Conservation (phyloP, 495 filamentous ascomycete genomes). For the Aspergillus haitiensis region DNA sequence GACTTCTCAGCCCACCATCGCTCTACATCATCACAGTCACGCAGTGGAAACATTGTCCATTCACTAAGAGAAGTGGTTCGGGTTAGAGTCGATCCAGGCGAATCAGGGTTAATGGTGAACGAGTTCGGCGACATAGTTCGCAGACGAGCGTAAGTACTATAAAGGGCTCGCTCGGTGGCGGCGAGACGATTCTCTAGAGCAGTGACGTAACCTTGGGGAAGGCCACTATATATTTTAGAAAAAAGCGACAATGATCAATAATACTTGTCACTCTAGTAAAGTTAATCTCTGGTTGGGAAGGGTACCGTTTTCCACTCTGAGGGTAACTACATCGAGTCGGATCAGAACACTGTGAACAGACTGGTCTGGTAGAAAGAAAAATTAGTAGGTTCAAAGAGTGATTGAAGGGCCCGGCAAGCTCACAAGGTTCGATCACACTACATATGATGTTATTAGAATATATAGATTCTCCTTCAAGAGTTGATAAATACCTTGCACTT, state of each 20-base stretch:
- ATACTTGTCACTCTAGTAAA: not conserved
- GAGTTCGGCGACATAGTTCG: constrained; percentile 10
- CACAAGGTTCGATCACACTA: constrained; percentile 30
- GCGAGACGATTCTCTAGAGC: constrained; percentile 28
- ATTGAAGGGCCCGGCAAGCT: not conserved
- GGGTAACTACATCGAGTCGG: constrained; percentile 26
- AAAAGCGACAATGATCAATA: not conserved
- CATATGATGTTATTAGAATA: not conserved
- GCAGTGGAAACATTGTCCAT: constrained; percentile 23
- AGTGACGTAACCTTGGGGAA: constrained; percentile 28
- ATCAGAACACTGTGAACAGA: constrained; percentile 26
- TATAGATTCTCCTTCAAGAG: not conserved
- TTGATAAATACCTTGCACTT: constrained; percentile 28
- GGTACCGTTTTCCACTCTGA: constrained; percentile 31
- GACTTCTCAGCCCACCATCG: constrained; percentile 23
- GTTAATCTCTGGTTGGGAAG: not conserved
- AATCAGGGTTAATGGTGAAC: constrained; percentile 3
- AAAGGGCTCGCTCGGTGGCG: constrained; percentile 27
- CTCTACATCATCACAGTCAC: constrained; percentile 15
- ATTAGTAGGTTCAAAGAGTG: not conserved
- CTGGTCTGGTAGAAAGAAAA: constrained; percentile 15
- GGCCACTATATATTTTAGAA: constrained; percentile 19
- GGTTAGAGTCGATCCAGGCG: constrained; percentile 1
- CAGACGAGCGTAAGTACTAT: constrained; percentile 18
- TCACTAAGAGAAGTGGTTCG: constrained; percentile 18